Evolutionary conservation across 2,329 filamentous ascomycete species (phyloP), one percentile per base, ranked within the genome.

Genomic region (Sarocladiaceae sp.): DNA sequence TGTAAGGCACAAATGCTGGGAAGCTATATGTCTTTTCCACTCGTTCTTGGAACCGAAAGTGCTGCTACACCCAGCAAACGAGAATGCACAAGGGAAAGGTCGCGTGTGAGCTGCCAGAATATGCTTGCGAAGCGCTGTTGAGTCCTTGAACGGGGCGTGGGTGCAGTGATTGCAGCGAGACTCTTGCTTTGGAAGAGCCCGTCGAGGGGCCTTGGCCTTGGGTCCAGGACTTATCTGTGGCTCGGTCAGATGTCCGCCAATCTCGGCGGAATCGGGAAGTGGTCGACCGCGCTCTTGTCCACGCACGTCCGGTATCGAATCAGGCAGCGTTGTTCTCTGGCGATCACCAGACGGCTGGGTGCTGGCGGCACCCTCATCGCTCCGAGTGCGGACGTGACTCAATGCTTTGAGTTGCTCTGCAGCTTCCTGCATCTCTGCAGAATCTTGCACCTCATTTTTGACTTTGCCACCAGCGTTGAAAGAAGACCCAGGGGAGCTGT

Each of bases 21-120:
- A 88, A 28, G 76, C 73, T 60, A 93, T 83, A 64, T 97, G 93
- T 0, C 93, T 83, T 68, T 97, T 97, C 93, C 93, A 97, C 66
- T 97, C 92, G 65, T 96, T 96, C 71, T 96, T 96, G 59, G 79
- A 85, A 3, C 80, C 78, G 62, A 96, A 96, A 1, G 78, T 83
- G 2, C 83, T 81, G 1, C 56, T 58, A 70, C 93, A 97, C 28
- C 87, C 88, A 53, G 91, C 94, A 52, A 82, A 84, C 25, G 80
- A 74, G 65, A 97, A 91, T 52, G 89, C 83, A 66, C 93, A 97
- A 20, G 78, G 75, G 62, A 93, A 95, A 0, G 82, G 78, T 1
- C 81, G 78, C 62, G 84, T 87, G 56, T 88, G 85, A 2, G 83
- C 82, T 2, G 84, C 83, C 5, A 84, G 83, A 47, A 87, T 79